phyloP scores from a whole-genome alignment of 257 asterid species.

The Phtheirospermum japonicum region DNA sequence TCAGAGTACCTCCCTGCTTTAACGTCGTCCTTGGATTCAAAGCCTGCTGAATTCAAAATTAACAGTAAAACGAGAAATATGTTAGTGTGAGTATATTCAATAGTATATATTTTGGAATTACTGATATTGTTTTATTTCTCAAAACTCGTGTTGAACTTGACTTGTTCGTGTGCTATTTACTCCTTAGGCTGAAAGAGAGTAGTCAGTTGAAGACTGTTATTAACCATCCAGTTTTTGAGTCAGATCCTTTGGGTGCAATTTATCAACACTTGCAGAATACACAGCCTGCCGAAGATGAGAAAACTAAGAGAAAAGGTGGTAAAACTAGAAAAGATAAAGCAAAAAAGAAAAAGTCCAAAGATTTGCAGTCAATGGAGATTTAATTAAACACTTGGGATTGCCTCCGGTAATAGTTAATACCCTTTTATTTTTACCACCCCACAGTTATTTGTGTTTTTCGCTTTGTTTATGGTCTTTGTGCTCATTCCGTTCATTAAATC shows the following conservation, averaged over 20 bases:
- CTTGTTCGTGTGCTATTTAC: conserved; percentile 5
- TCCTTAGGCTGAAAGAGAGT: conserved; percentile 68
- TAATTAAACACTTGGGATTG: conserved; percentile 18
- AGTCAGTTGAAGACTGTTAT: conserved; percentile 57
- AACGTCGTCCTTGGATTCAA: conserved; percentile 35
- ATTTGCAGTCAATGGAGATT: conserved; percentile 56
- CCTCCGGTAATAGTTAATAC: no score
- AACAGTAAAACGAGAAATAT: conserved; percentile 60
- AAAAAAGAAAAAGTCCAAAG: conserved; percentile 47
- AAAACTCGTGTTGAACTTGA: conserved; percentile 21
- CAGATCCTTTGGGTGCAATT: conserved; percentile 72
- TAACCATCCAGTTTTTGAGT: conserved; percentile 53
- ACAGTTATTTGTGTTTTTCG: no score
- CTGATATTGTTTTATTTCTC: not conserved
- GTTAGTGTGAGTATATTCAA: conserved; percentile 57
- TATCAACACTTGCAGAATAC: conserved; percentile 68
- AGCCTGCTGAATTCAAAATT: conserved; percentile 47
- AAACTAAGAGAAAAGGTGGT: conserved; percentile 46
- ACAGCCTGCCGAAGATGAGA: conserved; percentile 53
- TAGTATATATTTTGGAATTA: not conserved
- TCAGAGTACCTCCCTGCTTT: conserved; percentile 67
- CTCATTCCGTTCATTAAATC: no score
- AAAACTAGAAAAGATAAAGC: conserved; percentile 42
- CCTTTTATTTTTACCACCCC: no score
- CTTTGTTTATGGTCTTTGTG: no score